Base-by-base conservation (phyloP, 805 yeast genomes). In the Kodamaea restingae region DNA sequence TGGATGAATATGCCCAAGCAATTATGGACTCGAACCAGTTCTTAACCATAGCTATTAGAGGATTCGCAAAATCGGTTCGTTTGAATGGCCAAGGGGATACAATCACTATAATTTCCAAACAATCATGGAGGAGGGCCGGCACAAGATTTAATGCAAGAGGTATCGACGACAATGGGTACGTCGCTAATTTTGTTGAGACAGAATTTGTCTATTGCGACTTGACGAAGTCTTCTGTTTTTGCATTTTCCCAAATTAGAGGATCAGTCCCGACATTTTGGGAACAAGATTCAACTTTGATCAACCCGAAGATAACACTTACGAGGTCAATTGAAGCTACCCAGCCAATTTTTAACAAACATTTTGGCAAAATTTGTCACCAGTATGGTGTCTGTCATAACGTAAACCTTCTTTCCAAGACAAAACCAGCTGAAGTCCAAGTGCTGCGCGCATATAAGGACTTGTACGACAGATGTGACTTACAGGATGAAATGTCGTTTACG, bases 251-350 rank as follows among this genome's bases (percentile, higher is more conserved):
- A 60, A 79, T 93, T n/a, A 73, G 99, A 57, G 99, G 99, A 8
- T 84, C 95, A 14, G 90, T 93, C 3, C 98, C 99, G 0, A 73
- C 91, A 1, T 93, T 93, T 54, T 93, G 98, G 98, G 98, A 93
- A 58, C 98, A 93, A 61, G 97, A 90, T 53, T 80, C 95, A 1
- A 85, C 95, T 3, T 65, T 91, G 44, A 76, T 93, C n/a, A 81
- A 86, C 45, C 95, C 97, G 15, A 93, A 90, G 55, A 88, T 91
- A 36, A 83, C 83, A 30, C 73, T 93, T 9, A 88, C 97, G 0
- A 73, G 98, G 51, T 85, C 96, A 2, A 63, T 76, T 31, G 98
- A 88, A 49, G 98, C 98, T 1, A 81, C 98, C 0, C 95, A 87
- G 54, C 95, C 96, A 0, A 78, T 90, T 1, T 91, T 91, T 54